A percentile compares a stretch with the other conserved stretches of the same genome.
Conservation (phyloP, 23 red algal species). For the Cyanidiococcus yangmingshanensis region DNA sequence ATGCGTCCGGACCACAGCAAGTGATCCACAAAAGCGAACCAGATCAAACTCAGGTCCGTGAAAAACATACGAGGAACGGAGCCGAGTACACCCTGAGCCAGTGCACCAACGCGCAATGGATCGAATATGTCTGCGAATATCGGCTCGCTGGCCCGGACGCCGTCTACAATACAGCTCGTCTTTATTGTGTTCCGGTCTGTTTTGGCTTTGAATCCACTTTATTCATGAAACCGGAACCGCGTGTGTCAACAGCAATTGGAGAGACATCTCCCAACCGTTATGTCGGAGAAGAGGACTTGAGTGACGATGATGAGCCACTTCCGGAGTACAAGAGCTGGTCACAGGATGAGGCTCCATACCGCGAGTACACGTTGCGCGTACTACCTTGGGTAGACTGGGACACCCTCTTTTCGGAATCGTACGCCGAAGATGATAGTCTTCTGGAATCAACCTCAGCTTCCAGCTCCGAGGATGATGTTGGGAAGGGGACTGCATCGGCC, state of each 20-base stretch:
- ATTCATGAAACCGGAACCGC: background rate
- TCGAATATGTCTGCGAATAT: no score
- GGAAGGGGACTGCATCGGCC: background rate
- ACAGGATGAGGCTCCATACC: background rate
- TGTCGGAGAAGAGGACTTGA: background rate
- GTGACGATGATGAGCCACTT: background rate
- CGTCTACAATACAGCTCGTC: no score
- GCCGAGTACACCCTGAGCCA: no score
- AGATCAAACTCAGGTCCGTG: background rate
- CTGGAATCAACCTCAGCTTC: background rate
- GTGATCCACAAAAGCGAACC: background rate
- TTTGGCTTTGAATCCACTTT: no score
- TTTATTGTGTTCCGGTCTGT: no score
- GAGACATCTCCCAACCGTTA: background rate
- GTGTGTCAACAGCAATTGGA: background rate
- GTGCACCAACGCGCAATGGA: no score
- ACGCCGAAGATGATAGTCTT: background rate
- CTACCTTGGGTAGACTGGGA: constrained; percentile 15
- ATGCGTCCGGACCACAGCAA: background rate
- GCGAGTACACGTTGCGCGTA: constrained; percentile 6
- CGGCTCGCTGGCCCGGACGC: no score
- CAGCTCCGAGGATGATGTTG: background rate
- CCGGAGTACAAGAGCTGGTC: background rate
- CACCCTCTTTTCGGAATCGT: background rate
- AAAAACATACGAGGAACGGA: no score